A percentile compares a stretch with the other conserved stretches of the same genome.
These are phyloP conservation scores for Metschnikowia chrysomelidarum DNA, from an alignment of 805 yeast species.

Conservation along the genomic window DNA sequence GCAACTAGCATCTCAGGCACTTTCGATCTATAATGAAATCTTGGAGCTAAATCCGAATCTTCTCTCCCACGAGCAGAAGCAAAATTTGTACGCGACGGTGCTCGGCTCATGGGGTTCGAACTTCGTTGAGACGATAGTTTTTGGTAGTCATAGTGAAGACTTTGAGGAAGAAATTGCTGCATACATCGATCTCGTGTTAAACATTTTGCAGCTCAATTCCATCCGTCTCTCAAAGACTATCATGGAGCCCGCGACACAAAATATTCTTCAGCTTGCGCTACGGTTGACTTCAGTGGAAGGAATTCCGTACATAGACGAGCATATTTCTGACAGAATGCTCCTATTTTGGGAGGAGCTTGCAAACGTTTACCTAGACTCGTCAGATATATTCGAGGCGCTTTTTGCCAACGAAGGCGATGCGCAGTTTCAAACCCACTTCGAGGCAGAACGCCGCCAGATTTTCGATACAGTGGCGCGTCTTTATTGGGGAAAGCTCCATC, in stretches of 20 bases:
- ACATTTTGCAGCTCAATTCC: conserved; percentile 48
- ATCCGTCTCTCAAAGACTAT: conserved; percentile 41
- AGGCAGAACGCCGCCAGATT: conserved; percentile 33
- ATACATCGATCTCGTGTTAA: conserved; percentile 45
- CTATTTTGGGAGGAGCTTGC: conserved; percentile 70
- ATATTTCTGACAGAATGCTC: conserved; percentile 48
- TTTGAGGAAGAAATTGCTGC: conserved; percentile 35
- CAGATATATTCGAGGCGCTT: conserved; percentile 18
- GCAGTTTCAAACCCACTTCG: conserved; percentile 18
- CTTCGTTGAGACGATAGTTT: conserved; percentile 34
- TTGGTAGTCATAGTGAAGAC: conserved; percentile 27
- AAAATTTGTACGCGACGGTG: conserved; percentile 30
- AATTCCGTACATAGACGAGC: conserved; percentile 58
- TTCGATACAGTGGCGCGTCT: conserved; percentile 54
- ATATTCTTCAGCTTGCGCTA: conserved; percentile 48
- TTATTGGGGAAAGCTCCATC: conserved; percentile 68
- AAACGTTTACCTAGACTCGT: conserved; percentile 41
- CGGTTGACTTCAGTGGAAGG: conserved; percentile 57
- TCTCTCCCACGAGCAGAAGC: conserved; percentile 30
- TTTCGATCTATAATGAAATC: conserved; percentile 38
- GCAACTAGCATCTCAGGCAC: conserved; percentile 25
- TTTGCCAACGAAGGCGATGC: conserved; percentile 18
- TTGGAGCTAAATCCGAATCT: conserved; percentile 47
- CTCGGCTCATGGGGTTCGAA: conserved; percentile 46
- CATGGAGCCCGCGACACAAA: conserved; percentile 31